Evolutionary conservation across 768 basidiomycete species (phyloP), one percentile per base, ranked within the genome.

Genomic region (Pleurotus ostreatus): DNA sequence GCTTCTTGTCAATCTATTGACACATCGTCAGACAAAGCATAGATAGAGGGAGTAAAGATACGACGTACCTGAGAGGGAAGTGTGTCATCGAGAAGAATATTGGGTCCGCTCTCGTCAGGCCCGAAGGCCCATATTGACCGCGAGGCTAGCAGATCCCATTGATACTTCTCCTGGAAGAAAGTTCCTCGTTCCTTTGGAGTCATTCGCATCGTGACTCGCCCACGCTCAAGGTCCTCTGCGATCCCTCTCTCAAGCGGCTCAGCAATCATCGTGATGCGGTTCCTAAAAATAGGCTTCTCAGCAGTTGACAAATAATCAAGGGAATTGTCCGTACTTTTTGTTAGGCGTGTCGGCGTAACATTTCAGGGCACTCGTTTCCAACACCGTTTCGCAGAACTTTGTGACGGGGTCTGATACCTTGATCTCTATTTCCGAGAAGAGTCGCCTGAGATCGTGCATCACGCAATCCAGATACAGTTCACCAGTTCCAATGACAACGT

Each of bases 61-160:
- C 26, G 38, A 61, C 74, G 58, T 59, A 91, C 92, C 76, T 96
- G 92, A 5, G 91, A 94, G 3, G 97, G 97, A 15, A 99, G 73
- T 2, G 97, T 98, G 66, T 99, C 97, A 66, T 99, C 96, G 62
- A 98, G 73, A 43, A 98, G 76, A 59, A 96, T 82, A 69, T 99
- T 99, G 7, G 96, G 84, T 0, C 97, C 97, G 60, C 84, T 87
- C 45, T 98, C 96, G 62, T 98, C 94, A 2, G 97, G 97, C 16
- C 97, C 97, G 71, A 99, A 99, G 18, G 97, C 94, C 97, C 97
- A 99, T 77, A 99, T 97, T 63, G 95, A 98, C 57, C 97, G 82
- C 44, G 94, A 96, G 1, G 97, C 96, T 57, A 99, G 82, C 64
- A 98, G 72, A 73, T 99, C 97, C 96, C 97, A 99, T 57, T 95